Evolutionary conservation across 345 rosid species (phyloP), one percentile per base, ranked within the genome.

Genomic region (Citrus unshiu): DNA sequence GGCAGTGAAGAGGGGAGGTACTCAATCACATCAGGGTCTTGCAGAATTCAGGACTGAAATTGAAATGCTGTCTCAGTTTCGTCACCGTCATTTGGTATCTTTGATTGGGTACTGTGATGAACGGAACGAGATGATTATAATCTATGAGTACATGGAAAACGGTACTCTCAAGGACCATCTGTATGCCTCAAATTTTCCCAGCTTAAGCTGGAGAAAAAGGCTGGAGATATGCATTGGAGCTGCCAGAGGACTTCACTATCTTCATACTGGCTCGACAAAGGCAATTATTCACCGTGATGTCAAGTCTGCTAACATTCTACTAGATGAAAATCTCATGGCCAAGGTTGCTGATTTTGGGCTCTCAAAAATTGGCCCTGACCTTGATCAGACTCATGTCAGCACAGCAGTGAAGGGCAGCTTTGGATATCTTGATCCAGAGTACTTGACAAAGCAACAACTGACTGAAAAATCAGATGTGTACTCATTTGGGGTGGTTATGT

Each of bases 321-420:
- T 91, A 1, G 92, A 91, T 56, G 93, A 89, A 73, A 90, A 82
- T 68, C 83, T 89, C 74, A 87, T 88, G 88, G 93, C 96, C 12
- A 92, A 92, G 78, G 96, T 92, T 68, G 92, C 96, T 19, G 93
- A 92, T 59, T 92, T 92, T 51, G 96, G 96, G 61, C 79, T 92
- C 40, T 92, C 94, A 7, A 92, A 90, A 74, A 80, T 86, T 19
- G 93, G 96, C 51, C 96, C 94, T 0, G 88, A 89, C 68, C 75
- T 90, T 13, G 94, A 90, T 76, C 90, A 90, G 67, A 87, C 96
- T 1, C 91, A 92, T 85, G 92, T 92, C 54, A 92, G 96, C 39
- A 92, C 96, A 6, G 90, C 91, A 13, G 95, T 91, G 6, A 91
- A 90, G 81, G 93, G 95, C 63, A 91, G 95, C 87, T 91, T 91